Percentiles rank a stretch among this genome's conserved stretches.
Evolutionary conservation across 2,329 filamentous ascomycete species (phyloP).

Genomic region (Trichophyton schoenleinii): DNA sequence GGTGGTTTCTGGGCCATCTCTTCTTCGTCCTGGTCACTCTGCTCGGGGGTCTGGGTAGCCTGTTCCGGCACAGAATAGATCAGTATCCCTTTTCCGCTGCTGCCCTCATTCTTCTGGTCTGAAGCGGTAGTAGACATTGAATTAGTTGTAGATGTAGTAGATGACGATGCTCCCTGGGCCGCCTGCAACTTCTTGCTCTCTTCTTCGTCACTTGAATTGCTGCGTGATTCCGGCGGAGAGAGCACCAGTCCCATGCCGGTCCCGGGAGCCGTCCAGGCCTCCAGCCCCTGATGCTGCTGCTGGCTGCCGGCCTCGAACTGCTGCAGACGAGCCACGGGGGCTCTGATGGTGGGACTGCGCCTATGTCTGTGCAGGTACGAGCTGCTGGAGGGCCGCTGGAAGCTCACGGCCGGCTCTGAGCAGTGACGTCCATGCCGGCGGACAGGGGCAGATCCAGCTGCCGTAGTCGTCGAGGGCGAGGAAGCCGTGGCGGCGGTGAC

Average conservation of each 20-base stretch:
- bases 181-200: slow-evolving; percentile 27
- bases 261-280: slow-evolving; percentile 25
- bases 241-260: slow-evolving; percentile 65
- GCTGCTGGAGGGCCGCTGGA: slow-evolving; percentile 41
- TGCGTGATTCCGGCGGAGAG: slow-evolving; percentile 76
- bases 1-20: slow-evolving; percentile 57
- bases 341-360: slow-evolving; percentile 42
- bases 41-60: slow-evolving; percentile 24
- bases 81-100: neutral
- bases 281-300: neutral
- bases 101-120: neutral
- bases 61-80: slow-evolving; percentile 15
- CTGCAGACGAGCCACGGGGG: slow-evolving; percentile 17
- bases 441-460: slow-evolving; percentile 22
- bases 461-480: slow-evolving; percentile 17
- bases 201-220: slow-evolving; percentile 76
- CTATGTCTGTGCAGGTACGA: slow-evolving; percentile 51
- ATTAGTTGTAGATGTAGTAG: no score
- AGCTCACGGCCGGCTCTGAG: slow-evolving; percentile 12
- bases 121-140: no score
- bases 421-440: slow-evolving; percentile 12
- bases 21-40: slow-evolving; percentile 48
- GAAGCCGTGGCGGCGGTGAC: neutral
- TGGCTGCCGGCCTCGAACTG: neutral
- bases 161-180: neutral